Conservation (phyloP, 306 rosid species). For the Prunus campanulata region DNA sequence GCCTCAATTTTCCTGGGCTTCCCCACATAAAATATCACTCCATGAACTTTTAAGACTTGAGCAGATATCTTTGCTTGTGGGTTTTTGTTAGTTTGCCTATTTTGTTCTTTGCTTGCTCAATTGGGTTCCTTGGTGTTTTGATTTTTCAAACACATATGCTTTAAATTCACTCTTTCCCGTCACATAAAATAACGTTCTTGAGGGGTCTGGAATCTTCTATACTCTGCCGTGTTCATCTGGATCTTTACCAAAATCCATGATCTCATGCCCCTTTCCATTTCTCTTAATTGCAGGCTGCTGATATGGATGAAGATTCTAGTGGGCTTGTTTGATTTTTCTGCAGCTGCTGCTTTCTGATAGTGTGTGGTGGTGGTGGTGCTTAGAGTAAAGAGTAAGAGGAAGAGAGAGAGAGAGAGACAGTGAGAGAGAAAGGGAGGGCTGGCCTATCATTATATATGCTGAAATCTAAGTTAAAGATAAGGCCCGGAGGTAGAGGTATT, state of each 20-base stretch:
- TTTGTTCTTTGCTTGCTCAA: conserved; percentile 31
- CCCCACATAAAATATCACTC: conserved; percentile 44
- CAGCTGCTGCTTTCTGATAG: conserved; percentile 14
- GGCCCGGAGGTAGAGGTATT: conserved; percentile 36
- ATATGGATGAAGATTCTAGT: conserved; percentile 32
- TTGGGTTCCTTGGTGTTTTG: conserved; percentile 14
- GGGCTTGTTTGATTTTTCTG: conserved; percentile 27
- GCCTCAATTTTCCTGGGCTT: conserved; percentile 31
- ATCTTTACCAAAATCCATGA: conserved; percentile 13
- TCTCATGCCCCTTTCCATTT: conserved; percentile 23
- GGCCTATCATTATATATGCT: conserved; percentile 44
- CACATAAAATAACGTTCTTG: conserved; percentile 56
- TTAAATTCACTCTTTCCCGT: conserved; percentile 23
- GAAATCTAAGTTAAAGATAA: conserved; percentile 49
- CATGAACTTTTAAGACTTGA: conserved; percentile 4
- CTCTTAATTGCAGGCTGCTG: conserved; percentile 28
- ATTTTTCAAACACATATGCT: conserved; percentile 10
- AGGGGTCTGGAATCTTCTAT: conserved; percentile 18
- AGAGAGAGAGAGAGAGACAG: conserved; percentile 12
- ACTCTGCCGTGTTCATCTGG: conserved; percentile 21
- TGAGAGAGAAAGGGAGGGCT: conserved; percentile 13
- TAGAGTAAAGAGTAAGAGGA: conserved; percentile 19
- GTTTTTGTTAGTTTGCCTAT: not conserved
- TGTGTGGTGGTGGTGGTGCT: conserved; percentile 17
- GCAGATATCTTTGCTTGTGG: conserved; percentile 21